A percentile compares a stretch with the other conserved stretches of the same genome.
Conservation (phyloP, 805 yeast genomes). For the Clavispora vitiphila region DNA sequence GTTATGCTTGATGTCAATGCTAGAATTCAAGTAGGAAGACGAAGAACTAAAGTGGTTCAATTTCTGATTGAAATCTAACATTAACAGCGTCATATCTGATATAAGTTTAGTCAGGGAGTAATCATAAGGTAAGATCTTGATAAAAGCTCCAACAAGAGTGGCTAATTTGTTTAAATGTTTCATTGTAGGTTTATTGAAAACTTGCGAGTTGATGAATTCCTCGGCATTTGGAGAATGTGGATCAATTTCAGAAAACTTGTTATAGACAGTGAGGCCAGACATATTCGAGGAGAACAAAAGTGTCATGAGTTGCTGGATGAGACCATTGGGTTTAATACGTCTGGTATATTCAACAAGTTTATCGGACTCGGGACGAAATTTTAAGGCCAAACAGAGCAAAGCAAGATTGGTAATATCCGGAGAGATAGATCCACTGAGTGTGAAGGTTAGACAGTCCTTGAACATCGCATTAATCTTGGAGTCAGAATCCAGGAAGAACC, state of each 20-base stretch:
- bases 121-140: slow-evolving; percentile 14
- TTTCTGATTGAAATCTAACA: slow-evolving; percentile 26
- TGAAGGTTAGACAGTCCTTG: slow-evolving; percentile 19
- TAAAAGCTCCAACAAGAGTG: slow-evolving; percentile 36
- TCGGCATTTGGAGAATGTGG: slow-evolving; percentile 11
- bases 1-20: slow-evolving; percentile 1
- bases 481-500: slow-evolving; percentile 37
- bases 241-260: slow-evolving; percentile 12
- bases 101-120: slow-evolving; percentile 16
- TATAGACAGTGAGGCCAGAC: slow-evolving; percentile 11
- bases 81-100: slow-evolving; percentile 14
- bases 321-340: slow-evolving; percentile 10
- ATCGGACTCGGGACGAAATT: slow-evolving; percentile 21
- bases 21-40: slow-evolving; percentile 10
- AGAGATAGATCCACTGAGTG: slow-evolving; percentile 18
- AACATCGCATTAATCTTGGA: slow-evolving; percentile 23
- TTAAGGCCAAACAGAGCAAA: slow-evolving; percentile 32
- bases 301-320: slow-evolving; percentile 5
- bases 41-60: slow-evolving; percentile 13
- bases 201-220: slow-evolving; percentile 6
- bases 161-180: slow-evolving; percentile 48
- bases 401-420: slow-evolving; percentile 23
- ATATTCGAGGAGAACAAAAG: background rate
- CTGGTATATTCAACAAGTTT: slow-evolving; percentile 18
- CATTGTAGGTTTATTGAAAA: slow-evolving; percentile 36